Evolutionary conservation across 225 moss, liverwort and hornwort species (phyloP), one percentile per base, ranked within the genome.

Genomic region (Marchantia polymorpha): DNA sequence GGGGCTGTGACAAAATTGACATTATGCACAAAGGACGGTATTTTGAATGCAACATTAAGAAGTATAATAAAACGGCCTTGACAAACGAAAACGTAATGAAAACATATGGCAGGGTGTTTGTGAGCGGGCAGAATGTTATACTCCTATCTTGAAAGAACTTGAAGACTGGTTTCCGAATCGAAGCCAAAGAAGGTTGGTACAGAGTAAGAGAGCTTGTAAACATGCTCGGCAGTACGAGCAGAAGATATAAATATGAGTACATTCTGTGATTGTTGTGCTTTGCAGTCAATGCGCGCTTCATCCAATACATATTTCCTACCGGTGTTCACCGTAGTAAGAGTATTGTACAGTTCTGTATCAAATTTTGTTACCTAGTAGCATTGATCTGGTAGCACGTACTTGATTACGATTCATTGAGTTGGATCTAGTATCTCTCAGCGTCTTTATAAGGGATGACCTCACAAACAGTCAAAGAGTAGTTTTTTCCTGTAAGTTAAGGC

Each of bases 71-170:
- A 51, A 73, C n/a, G 53, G 50, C 73, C 53, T 73, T 69, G 53
- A 73, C 53, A 26, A 53, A 73, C 73, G 23, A 8, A 26, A 73
- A 54, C 53, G 76, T 61, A 76, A 76, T 76, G 59, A 60, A 61
- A 22, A 73, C 64, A 81, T 76, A 60, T 84, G 74, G 80, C 84
- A 93, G 93, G 93, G 93, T 80, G 82, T 84, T 63, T 69, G 83
- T 84, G 93, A 93, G 82, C 93, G 93, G 61, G 89, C 87, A 81
- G 86, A 93, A 81, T 90, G 93, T 83, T 93, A 90, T 80, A 81
- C 86, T 82, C 93, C 93, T 73, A 90, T 93, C 72, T 79, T 93
- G 80, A 83, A 91, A 83, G 93, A 93, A 81, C 90, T 93, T 73
- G 87, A 91, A 64, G 79, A 80, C 59, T 75, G 87, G 55, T 93